Conservation (phyloP, 768 basidiomycete species). For the Myochromella boudieri region DNA sequence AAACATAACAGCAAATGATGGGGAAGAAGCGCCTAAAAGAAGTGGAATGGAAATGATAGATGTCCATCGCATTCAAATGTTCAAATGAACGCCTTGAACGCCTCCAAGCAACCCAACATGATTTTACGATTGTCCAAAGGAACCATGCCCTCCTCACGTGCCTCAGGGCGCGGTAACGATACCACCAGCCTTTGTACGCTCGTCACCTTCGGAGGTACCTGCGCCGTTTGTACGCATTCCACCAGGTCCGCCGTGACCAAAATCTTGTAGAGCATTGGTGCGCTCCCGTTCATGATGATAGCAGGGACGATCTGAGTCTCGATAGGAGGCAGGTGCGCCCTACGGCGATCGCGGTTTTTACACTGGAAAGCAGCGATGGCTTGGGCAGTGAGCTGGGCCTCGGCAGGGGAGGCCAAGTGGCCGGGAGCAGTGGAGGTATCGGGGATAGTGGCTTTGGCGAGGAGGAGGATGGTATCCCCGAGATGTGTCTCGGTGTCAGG, state of each 20-base stretch:
- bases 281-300: slow-evolving; percentile 16
- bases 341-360: slow-evolving; percentile 17
- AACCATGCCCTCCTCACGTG: slow-evolving; percentile 11
- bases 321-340: slow-evolving; percentile 14
- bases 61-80: neutral
- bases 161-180: slow-evolving; percentile 1
- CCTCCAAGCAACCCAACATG: slow-evolving; percentile 16
- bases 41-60: neutral
- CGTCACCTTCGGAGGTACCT: slow-evolving; percentile 12
- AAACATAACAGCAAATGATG: too few species aligned
- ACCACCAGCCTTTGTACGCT: slow-evolving; percentile 10
- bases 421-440: neutral
- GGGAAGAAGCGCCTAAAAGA: too few species aligned
- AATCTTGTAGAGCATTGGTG: slow-evolving; percentile 17
- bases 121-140: slow-evolving; percentile 13
- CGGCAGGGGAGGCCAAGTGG: neutral
- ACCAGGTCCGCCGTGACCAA: slow-evolving; percentile 16
- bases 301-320: slow-evolving; percentile 13
- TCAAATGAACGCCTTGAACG: slow-evolving; percentile 18
- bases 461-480: slow-evolving; percentile 14
- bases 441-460: slow-evolving; percentile 13
- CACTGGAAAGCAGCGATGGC: slow-evolving; percentile 20
- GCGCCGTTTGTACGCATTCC: slow-evolving; percentile 20
- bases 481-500: neutral
- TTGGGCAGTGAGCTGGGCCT: slow-evolving; percentile 19